Evolutionary conservation across 2,329 filamentous ascomycete species (phyloP).

Genomic region (Ascochyta lentis): DNA sequence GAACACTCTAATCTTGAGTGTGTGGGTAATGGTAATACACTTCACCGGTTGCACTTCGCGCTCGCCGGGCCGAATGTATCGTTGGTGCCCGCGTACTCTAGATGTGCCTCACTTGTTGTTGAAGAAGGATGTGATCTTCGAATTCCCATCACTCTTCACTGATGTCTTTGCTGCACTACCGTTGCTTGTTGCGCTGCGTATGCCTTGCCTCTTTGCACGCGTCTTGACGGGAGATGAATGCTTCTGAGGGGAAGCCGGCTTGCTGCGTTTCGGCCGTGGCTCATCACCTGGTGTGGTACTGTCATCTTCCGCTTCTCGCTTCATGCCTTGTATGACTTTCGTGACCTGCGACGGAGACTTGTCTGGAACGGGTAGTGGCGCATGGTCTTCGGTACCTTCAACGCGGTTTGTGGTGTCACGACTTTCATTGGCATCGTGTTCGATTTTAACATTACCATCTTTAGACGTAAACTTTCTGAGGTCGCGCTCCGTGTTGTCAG

Average conservation of each 20-base stretch:
- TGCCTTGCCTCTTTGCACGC: constrained; percentile 50
- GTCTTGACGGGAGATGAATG: constrained; percentile 35
- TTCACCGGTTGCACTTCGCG: constrained; percentile 14
- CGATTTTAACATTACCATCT: constrained; percentile 39
- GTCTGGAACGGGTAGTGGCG: constrained; percentile 54
- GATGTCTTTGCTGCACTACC: constrained; percentile 54
- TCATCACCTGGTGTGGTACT: constrained; percentile 39
- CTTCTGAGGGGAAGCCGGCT: constrained; percentile 31
- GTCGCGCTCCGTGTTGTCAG: constrained; percentile 33
- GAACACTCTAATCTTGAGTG: neutral
- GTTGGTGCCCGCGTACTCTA: constrained; percentile 1
- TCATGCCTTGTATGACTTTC: constrained; percentile 49
- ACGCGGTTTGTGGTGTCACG: constrained; percentile 53
- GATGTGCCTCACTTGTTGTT: constrained; percentile 51
- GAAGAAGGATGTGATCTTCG: constrained; percentile 66
- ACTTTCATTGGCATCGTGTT: constrained; percentile 50
- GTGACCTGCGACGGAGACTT: constrained; percentile 10
- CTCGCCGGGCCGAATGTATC: constrained; percentile 20
- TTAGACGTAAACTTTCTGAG: constrained; percentile 31
- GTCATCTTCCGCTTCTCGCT: constrained; percentile 49
- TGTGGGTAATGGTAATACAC: neutral
- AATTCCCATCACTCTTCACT: constrained; percentile 57
- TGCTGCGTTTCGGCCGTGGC: constrained; percentile 50
- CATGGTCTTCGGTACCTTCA: constrained; percentile 59
- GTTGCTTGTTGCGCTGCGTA: constrained; percentile 65